These are phyloP conservation scores for Calonectria pseudoturangicola DNA, from an alignment of 2,329 filamentous ascomycete species.

Conservation along the genomic window DNA sequence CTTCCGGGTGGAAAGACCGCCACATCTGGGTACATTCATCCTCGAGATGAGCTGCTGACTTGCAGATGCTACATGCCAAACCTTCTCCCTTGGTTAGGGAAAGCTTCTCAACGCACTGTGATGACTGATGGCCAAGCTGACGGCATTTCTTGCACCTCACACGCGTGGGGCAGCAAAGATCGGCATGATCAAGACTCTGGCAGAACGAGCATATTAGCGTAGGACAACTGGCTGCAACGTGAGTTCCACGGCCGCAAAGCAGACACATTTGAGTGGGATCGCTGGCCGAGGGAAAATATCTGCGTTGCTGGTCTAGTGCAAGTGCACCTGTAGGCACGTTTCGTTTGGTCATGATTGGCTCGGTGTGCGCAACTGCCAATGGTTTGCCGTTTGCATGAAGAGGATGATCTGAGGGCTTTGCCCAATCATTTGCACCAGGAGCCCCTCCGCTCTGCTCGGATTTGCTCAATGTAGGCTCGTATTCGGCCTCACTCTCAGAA, in stretches of 20 bases:
- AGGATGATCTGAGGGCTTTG: slow-evolving; percentile 14
- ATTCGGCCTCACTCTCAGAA: slow-evolving; percentile 55
- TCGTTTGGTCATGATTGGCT: slow-evolving; percentile 44
- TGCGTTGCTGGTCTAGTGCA: slow-evolving; percentile 63
- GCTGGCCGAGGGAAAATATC: slow-evolving; percentile 71
- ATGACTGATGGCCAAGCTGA: slow-evolving; percentile 74
- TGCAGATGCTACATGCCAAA: slow-evolving; percentile 77
- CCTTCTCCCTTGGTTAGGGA: slow-evolving; percentile 70
- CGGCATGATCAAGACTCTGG: slow-evolving; percentile 66
- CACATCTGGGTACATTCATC: slow-evolving; percentile 76
- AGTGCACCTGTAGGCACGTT: slow-evolving; percentile 56
- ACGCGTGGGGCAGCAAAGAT: slow-evolving; percentile 70
- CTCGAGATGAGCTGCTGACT: slow-evolving; percentile 74
- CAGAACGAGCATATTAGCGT: slow-evolving; percentile 70
- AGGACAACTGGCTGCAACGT: slow-evolving; percentile 67
- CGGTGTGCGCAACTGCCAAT: slow-evolving; percentile 27
- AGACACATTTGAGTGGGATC: slow-evolving; percentile 68
- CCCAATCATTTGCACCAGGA: slow-evolving; percentile 34
- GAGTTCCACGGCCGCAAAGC: slow-evolving; percentile 69
- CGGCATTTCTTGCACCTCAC: slow-evolving; percentile 76
- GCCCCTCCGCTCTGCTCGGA: slow-evolving; percentile 36
- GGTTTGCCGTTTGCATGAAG: slow-evolving; percentile 40
- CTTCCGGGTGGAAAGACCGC: slow-evolving; percentile 70
- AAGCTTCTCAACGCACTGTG: slow-evolving; percentile 74
- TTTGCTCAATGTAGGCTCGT: slow-evolving; percentile 49